Conservation (phyloP, 768 basidiomycete species). For the Mycena vitilis region DNA sequence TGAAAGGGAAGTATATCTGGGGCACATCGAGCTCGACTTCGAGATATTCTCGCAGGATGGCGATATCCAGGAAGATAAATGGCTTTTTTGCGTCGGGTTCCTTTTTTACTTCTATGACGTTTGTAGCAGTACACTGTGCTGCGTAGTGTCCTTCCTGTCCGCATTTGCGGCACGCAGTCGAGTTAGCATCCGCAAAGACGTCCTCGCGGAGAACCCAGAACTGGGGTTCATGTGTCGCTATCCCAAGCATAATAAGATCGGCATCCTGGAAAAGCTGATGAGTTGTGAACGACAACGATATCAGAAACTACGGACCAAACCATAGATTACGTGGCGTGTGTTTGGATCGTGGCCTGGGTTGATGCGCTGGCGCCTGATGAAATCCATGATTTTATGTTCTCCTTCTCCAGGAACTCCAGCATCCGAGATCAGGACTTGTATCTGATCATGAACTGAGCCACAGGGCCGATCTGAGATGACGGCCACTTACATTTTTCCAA, state of each 20-base stretch:
- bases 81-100: slow-evolving; percentile 86
- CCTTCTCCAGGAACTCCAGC: slow-evolving; percentile 98
- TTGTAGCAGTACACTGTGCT: slow-evolving; percentile 89
- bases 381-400: slow-evolving; percentile 99
- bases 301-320: slow-evolving; percentile 69
- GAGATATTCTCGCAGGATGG: slow-evolving; percentile 95
- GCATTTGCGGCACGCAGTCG: slow-evolving; percentile 88
- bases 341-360: slow-evolving; percentile 95
- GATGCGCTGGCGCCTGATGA: slow-evolving; percentile 88
- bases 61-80: slow-evolving; percentile 99
- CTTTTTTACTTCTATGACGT: slow-evolving; percentile 77
- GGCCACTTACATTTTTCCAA: slow-evolving; percentile 84
- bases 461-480: background rate
- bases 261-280: slow-evolving; percentile 75
- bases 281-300: slow-evolving; percentile 24
- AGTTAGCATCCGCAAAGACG: slow-evolving; percentile 90
- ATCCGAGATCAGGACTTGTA: slow-evolving; percentile 97
- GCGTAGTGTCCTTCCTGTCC: slow-evolving; percentile 96
- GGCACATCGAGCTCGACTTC: slow-evolving; percentile 93
- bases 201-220: slow-evolving; percentile 98
- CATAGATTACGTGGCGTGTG: slow-evolving; percentile 97
- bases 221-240: slow-evolving; percentile 98
- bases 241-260: slow-evolving; percentile 97
- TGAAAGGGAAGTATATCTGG: slow-evolving; percentile 84
- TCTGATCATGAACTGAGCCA: slow-evolving; percentile 53